Evolutionary conservation across 2,329 filamentous ascomycete species (phyloP).

Genomic region (Fusarium phyllophilum): DNA sequence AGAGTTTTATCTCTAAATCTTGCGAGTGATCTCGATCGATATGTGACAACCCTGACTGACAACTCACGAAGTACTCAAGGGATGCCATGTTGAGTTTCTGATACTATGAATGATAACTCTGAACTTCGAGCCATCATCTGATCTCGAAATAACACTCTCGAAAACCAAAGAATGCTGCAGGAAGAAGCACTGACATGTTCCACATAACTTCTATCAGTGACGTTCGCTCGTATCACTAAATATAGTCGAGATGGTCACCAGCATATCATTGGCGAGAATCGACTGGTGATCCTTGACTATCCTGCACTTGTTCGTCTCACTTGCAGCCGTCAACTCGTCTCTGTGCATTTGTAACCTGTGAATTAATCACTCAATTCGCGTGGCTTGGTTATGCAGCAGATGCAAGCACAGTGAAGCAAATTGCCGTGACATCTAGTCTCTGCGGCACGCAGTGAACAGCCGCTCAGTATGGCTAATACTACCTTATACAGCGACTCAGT

Average conservation of each 20-base stretch:
- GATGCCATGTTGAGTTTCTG: not conserved
- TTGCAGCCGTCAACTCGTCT: constrained; percentile 20
- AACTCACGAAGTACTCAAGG: not conserved
- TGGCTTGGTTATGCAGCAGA: constrained; percentile 24
- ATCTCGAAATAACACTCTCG: not conserved
- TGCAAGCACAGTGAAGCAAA: constrained; percentile 24
- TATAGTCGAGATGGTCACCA: constrained; percentile 11
- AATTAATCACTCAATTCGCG: constrained; percentile 27
- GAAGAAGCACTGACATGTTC: not conserved
- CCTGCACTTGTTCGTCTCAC: constrained; percentile 20
- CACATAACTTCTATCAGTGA: not conserved
- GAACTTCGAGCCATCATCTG: not conserved
- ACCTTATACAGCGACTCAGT: not conserved
- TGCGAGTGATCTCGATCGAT: not conserved
- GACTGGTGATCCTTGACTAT: constrained; percentile 18
- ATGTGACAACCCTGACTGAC: not conserved
- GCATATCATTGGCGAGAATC: constrained; percentile 24
- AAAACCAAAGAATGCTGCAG: not conserved
- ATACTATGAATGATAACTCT: not conserved
- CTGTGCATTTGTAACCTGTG: constrained; percentile 3
- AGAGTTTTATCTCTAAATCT: not conserved
- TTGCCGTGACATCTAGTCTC: constrained; percentile 21
- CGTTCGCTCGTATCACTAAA: constrained; percentile 2
- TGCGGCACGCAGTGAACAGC: constrained; percentile 14
- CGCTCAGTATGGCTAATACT: not conserved